These are phyloP conservation scores for Bruguiera hainesii DNA, from an alignment of 441 rosid genomes.

Conservation along the genomic window DNA sequence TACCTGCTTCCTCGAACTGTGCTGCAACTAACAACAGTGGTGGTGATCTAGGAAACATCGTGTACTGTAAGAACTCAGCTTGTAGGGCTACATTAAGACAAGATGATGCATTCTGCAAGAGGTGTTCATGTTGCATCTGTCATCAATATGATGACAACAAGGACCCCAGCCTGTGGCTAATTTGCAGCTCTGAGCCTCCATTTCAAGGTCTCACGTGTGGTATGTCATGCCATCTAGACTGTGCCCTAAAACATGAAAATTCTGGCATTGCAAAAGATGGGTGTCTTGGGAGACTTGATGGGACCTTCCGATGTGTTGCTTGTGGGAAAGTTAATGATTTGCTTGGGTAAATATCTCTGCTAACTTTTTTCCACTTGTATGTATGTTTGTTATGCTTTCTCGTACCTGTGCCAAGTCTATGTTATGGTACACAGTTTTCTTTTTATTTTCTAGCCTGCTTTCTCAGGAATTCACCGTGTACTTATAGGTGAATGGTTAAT, in stretches of 20 bases:
- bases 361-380: neutral
- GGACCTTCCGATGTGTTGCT: slow-evolving; percentile 64
- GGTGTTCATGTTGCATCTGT: slow-evolving; percentile 94
- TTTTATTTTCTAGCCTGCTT: no score
- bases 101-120: slow-evolving; percentile 70
- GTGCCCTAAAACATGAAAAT: slow-evolving; percentile 65
- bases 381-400: neutral
- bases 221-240: slow-evolving; percentile 85
- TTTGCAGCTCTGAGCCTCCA: slow-evolving; percentile 71
- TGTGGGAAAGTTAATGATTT: slow-evolving; percentile 83
- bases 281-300: slow-evolving; percentile 47
- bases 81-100: slow-evolving; percentile 69
- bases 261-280: slow-evolving; percentile 63
- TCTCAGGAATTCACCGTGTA: no score
- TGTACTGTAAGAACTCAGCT: slow-evolving; percentile 78
- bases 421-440: no score
- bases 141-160: slow-evolving; percentile 79
- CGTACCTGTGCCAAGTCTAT: neutral
- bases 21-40: slow-evolving; percentile 27
- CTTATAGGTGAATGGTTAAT: no score
- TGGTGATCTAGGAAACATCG: slow-evolving; percentile 28
- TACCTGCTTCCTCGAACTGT: slow-evolving; percentile 45
- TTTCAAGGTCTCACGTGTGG: slow-evolving; percentile 71
- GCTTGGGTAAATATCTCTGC: slow-evolving; percentile 56
- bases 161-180: slow-evolving; percentile 93